Evolutionary conservation across 345 rosid genomes (phyloP).

Genomic region (Linum lewisii): DNA sequence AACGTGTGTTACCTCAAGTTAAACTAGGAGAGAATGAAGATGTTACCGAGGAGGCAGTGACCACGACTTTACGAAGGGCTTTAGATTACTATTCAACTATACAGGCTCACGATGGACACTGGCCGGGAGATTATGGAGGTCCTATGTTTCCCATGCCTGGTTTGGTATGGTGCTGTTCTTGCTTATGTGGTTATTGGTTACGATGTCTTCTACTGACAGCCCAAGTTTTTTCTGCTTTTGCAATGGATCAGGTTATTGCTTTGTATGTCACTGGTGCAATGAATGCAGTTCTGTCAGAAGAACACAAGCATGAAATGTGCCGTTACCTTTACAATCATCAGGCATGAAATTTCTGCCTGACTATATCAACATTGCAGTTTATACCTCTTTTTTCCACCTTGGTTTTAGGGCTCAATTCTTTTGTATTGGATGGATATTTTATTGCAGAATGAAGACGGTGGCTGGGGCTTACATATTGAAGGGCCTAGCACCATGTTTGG

Average conservation of each 20-base stretch:
- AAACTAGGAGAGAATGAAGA: slow-evolving; percentile 47
- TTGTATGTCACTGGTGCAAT: slow-evolving; percentile 77
- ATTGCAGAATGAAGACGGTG: slow-evolving; percentile 87
- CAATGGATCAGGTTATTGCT: slow-evolving; percentile 53
- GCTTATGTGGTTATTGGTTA: not conserved
- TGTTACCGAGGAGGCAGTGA: slow-evolving; percentile 53
- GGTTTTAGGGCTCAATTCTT: not conserved
- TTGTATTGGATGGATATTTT: not conserved
- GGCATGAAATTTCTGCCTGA: slow-evolving; percentile 21
- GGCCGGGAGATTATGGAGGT: slow-evolving; percentile 99
- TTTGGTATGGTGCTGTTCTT: slow-evolving; percentile 28
- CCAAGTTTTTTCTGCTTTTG: slow-evolving; percentile 3
- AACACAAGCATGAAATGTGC: slow-evolving; percentile 66
- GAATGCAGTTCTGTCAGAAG: slow-evolving; percentile 64
- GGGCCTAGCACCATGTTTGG: slow-evolving; percentile 99
- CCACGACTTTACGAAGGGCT: slow-evolving; percentile 52
- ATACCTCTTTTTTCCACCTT: not conserved
- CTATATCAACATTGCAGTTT: not conserved
- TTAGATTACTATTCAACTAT: slow-evolving; percentile 58
- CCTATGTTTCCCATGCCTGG: slow-evolving; percentile 98
- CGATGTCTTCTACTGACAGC: slow-evolving; percentile 29
- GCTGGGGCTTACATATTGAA: slow-evolving; percentile 99
- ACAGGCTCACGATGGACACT: slow-evolving; percentile 88
- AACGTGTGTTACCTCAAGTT: slow-evolving; percentile 37
- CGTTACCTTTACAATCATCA: slow-evolving; percentile 92